Conservation (phyloP, 345 rosid species). For the Moringa oleifera region DNA sequence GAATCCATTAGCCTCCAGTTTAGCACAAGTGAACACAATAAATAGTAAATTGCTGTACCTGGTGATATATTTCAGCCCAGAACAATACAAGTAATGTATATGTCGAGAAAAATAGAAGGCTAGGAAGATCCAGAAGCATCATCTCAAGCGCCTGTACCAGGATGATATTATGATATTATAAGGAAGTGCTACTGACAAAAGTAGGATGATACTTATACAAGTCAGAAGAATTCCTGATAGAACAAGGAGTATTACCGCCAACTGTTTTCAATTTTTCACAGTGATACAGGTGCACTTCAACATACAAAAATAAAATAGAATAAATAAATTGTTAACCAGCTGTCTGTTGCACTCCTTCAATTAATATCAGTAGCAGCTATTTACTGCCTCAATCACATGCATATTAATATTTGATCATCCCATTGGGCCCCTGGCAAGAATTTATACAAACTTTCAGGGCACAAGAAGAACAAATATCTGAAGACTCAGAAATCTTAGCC, state of each 20-base stretch:
- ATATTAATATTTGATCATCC: background rate
- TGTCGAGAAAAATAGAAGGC: conserved; percentile 70
- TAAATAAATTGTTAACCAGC: too few species aligned
- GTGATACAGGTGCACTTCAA: background rate
- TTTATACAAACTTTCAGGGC: background rate
- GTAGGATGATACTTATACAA: background rate
- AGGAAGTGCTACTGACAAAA: conserved; percentile 4
- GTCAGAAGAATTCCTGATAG: background rate
- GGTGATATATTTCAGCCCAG: conserved; percentile 87
- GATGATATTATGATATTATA: conserved; percentile 5
- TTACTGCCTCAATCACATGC: background rate
- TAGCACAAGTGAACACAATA: background rate
- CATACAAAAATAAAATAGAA: too few species aligned
- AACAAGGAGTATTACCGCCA: too few species aligned
- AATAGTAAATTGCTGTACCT: conserved; percentile 28
- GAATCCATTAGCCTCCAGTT: background rate
- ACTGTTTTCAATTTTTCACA: too few species aligned
- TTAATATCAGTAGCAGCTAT: too few species aligned
- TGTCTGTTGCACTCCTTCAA: too few species aligned
- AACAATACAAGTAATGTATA: conserved; percentile 74
- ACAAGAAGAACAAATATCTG: background rate
- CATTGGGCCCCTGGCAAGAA: background rate
- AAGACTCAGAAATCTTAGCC: background rate
- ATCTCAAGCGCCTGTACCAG: conserved; percentile 36
- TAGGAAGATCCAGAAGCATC: conserved; percentile 64